Percentiles rank a stretch among this genome's conserved stretches.
phyloP scores from a whole-genome alignment of 495 filamentous ascomycete genomes.

The Alectoria sarmentosa region DNA sequence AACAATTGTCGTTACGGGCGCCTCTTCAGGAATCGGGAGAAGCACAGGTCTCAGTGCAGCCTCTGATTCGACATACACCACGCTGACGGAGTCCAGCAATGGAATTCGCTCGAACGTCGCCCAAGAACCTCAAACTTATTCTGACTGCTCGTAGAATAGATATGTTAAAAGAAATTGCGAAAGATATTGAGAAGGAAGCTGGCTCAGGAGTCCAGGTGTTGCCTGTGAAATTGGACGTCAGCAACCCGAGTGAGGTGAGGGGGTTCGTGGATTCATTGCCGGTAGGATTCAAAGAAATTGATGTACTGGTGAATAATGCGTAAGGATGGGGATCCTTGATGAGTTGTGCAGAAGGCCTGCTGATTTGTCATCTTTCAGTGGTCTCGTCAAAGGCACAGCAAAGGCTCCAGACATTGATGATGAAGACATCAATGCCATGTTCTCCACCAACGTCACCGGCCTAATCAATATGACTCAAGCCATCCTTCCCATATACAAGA shows the following conservation, averaged over 20 bases:
- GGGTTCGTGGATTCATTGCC: conserved; percentile 69
- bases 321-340: no score
- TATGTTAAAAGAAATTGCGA: conserved; percentile 63
- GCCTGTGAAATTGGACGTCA: conserved; percentile 80
- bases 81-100: conserved; percentile 44
- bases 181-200: conserved; percentile 70
- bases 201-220: conserved; percentile 75
- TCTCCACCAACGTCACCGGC: conserved; percentile 86
- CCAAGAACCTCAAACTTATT: conserved; percentile 73
- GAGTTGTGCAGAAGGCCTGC: not conserved
- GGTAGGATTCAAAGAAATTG: conserved; percentile 75
- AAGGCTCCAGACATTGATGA: conserved; percentile 76
- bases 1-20: conserved; percentile 87
- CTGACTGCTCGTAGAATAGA: conserved; percentile 82
- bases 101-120: conserved; percentile 86
- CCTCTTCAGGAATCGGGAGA: conserved; percentile 86
- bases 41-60: conserved; percentile 40
- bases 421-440: conserved; percentile 82
- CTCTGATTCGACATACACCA: conserved; percentile 5
- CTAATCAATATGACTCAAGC: conserved; percentile 97
- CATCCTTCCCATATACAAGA: conserved; percentile 76
- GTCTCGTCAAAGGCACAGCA: conserved; percentile 80
- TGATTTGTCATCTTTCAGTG: conserved; percentile 40
- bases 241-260: conserved; percentile 66
- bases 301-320: conserved; percentile 97